Base-by-base conservation (phyloP, 2,329 filamentous ascomycete genomes). In the Davidsoniella virescens region DNA sequence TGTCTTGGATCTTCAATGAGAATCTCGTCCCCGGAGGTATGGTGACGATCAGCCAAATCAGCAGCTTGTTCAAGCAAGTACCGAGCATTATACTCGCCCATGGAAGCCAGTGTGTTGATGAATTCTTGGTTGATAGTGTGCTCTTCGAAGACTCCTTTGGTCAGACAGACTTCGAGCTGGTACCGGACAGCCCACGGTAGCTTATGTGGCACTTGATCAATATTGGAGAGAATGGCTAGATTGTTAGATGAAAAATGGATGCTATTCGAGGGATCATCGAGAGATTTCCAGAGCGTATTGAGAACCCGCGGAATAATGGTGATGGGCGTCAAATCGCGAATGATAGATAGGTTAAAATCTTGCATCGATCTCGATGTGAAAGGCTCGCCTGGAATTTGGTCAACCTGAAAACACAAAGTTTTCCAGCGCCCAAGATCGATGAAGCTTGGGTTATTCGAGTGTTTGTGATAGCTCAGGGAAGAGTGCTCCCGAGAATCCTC, bases 101-200 rank as follows among this genome's bases (percentile, higher is more conserved):
- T 52, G 2, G 65, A 59, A 1, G 72, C 67, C 16, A 96, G 70
- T 40, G 66, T 71, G 25, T 70, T 61, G 2, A 94, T 65, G 56
- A 96, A 96, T 2, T 76, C 70, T 1, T 64, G 61, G 1, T 69
- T 72, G 42, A 96, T 73, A 44, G 75, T 83, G 60, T 86, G 76
- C 61, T 95, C 90, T 49, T 81, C 82, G 10, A 98, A 66, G 20
- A 78, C 70, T 0, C 80, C 79, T 25, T 82, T 76, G 0, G 88
- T 94, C n/a, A 96, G 72, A 60, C 90, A 96, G 0, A 87, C 88
- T 62, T 98, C 90, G 0, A 98, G 73, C 61, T 94, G 87, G 60
- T 96, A 98, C 14, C 86, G 76, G 1, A 94, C 76, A 1, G 78
- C 66, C 54, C 87, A 95, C 0, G 76, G 67, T 3, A 90, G 68